Evolutionary conservation across 78 protist species (phyloP), one percentile per base, ranked within the genome.

Genomic region (Dictyostelium purpureum): DNA sequence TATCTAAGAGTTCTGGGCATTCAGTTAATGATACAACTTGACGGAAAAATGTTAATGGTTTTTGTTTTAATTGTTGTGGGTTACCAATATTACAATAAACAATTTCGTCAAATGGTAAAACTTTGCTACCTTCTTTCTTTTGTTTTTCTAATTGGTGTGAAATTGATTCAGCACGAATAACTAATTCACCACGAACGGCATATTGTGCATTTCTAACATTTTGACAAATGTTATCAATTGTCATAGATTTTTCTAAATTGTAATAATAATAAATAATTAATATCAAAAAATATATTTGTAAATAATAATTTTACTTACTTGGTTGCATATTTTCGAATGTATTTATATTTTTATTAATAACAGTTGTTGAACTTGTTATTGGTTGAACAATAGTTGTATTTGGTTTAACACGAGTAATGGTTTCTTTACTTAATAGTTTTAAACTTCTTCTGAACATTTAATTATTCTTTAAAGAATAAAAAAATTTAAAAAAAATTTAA

Each of bases 41-140:
- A 6, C 99, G 96, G 80, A 90, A 78, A 61, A 95, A 99, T 4
- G 99, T 91, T 21, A 99, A 28, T 5, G 99, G 99, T 77, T 66
- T 7, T 93, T 99, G 99, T 45, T 70, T 52, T 10, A 99, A 91
- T 52, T 85, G 94, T 66, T 98, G 99, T 6, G 99, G 99, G 57
- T 99, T 99, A 43, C 99, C 99, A 61, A 99, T 99, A 95, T 99
- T 99, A 96, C 99, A 99, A 83, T 59, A 87, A 35, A 97, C 75
- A 35, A 99, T 73, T 11, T 97, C 80, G 33, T 92, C 73, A 77
- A 98, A 98, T 35, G 98, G 98, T 4, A 91, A 80, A 1, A 28
- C 0, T 3, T 76, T 56, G 1, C 33, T 63, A n/a, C 82, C 89
- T 11, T 73, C 82, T 19, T 38, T 14, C 63, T 73, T 52, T 77